Evolutionary conservation across 2,329 filamentous ascomycete species (phyloP).

Genomic region (Fusarium clavum): DNA sequence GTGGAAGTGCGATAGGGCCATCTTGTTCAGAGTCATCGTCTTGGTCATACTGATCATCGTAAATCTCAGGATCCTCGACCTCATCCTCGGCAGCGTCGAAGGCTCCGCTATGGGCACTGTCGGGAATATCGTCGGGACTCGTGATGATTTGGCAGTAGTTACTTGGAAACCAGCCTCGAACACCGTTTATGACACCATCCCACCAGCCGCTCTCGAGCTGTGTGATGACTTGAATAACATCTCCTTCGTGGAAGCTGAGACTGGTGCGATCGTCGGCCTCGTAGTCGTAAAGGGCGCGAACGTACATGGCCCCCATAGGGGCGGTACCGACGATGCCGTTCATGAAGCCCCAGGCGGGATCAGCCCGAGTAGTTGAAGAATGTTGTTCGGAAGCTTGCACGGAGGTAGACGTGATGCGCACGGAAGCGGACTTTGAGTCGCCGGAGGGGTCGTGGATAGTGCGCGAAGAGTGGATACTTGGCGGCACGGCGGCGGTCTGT

Average conservation of each 20-base stretch:
- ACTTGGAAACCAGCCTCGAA: constrained; percentile 98
- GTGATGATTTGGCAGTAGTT: constrained; percentile 95
- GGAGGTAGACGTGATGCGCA: constrained; percentile 45
- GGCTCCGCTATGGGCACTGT: constrained; percentile 67
- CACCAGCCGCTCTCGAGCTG: constrained; percentile 99
- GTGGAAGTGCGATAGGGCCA: constrained; percentile 70
- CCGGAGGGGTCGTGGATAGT: constrained; percentile 48
- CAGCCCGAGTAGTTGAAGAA: constrained; percentile 42
- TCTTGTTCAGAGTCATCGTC: constrained; percentile 73
- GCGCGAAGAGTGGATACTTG: constrained; percentile 50
- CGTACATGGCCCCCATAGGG: constrained; percentile 81
- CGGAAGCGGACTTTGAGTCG: constrained; percentile 46
- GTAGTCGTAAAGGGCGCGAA: constrained; percentile 97
- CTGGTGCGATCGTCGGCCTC: constrained; percentile 97
- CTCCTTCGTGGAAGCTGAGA: constrained; percentile 94
- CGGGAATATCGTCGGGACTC: constrained; percentile 77
- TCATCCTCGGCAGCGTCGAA: constrained; percentile 71
- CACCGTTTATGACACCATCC: constrained; percentile 97
- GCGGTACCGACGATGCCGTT: constrained; percentile 71
- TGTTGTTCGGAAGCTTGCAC: constrained; percentile 43
- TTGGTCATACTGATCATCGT: constrained; percentile 75
- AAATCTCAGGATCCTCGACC: constrained; percentile 71
- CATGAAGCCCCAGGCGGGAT: constrained; percentile 58
- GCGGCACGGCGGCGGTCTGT: constrained; percentile 49
- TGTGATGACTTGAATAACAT: constrained; percentile 98